Base-by-base conservation (phyloP, 139 green algal species). In the Tetradesmus obliquus region DNA sequence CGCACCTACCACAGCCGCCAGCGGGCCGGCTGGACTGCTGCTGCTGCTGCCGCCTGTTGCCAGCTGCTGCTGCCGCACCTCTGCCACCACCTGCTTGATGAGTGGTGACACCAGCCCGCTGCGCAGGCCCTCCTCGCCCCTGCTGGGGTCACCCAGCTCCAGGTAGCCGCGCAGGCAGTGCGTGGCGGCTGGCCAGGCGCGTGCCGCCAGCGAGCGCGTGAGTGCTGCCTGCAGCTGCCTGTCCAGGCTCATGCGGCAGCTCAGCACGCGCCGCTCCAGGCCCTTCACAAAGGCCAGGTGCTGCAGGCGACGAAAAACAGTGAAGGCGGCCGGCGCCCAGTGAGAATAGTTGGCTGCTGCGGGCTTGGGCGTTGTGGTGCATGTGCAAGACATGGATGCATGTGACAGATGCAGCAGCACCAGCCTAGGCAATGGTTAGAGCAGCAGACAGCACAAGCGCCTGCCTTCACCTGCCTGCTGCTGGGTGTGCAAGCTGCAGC, bases 131-230 rank as follows among this genome's bases (percentile, higher is more conserved):
- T 89, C 92, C 93, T 99, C 96, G 10, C 94, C 96, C 17, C 76
- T 83, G 15, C 55, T 89, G 3, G 93, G 15, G 60, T 96, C 89
- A 6, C 96, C 96, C 10, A 99, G 86, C 86, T 98, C 94, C 1
- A 95, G 92, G 71, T 97, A 99, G 0, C 96, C 97, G 76, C 97
- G 96, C 88, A 99, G 92, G 93, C 95, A 97, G 91, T 98, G 95
- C 53, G 93, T 92, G 66, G 92, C 85, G 10, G 93, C 91, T 74
- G 84, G 20, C 90, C 90, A 93, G 5, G 80, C 6, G 0, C 6
- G 22, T 60, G 71, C 58, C 12, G 79, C 13, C 13, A 99, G 93
- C 0, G 96, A 94, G 9, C 88, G 84, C 5, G 80, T 55, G 20
- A 99, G 90, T 1, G 93, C 93, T 3, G 79, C 58, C 6, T 95